Conservation (phyloP, 768 basidiomycete genomes). For the Hydnomerulius pinastri region DNA sequence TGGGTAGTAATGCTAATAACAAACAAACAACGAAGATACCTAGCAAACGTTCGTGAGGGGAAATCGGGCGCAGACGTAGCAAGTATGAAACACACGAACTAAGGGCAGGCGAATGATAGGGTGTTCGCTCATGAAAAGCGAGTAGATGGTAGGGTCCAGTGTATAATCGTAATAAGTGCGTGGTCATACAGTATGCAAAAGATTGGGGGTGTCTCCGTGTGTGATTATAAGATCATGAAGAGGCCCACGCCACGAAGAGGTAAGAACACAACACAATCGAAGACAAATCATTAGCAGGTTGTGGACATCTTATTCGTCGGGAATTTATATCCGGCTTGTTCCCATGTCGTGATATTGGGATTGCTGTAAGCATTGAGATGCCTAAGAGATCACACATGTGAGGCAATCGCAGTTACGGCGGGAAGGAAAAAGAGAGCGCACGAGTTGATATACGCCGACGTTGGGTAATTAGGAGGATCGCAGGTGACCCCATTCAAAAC, state of each 20-base stretch:
- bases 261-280: slow-evolving; percentile 8
- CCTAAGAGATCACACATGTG: slow-evolving; percentile 17
- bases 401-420: background rate
- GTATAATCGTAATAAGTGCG: slow-evolving; percentile 27
- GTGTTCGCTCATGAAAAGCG: slow-evolving; percentile 8
- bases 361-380: slow-evolving; percentile 66
- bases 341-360: slow-evolving; percentile 87
- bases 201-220: slow-evolving; percentile 14
- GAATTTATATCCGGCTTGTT: slow-evolving; percentile 68
- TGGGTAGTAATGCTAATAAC: too few species aligned
- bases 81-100: too few species aligned
- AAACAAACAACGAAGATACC: too few species aligned
- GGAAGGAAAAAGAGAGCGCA: slow-evolving; percentile 30
- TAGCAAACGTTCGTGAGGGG: too few species aligned
- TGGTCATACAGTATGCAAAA: slow-evolving; percentile 26
- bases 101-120: slow-evolving; percentile 8
- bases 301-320: slow-evolving; percentile 59
- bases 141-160: slow-evolving; percentile 11
- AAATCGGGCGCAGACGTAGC: too few species aligned
- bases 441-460: slow-evolving; percentile 75
- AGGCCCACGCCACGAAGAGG: slow-evolving; percentile 2
- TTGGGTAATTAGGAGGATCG: slow-evolving; percentile 77
- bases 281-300: slow-evolving; percentile 20
- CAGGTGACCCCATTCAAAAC: slow-evolving; percentile 73
- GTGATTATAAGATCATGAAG: slow-evolving; percentile 9